phyloP scores from a whole-genome alignment of 163 green algal genomes.

The Volvox carteri region DNA sequence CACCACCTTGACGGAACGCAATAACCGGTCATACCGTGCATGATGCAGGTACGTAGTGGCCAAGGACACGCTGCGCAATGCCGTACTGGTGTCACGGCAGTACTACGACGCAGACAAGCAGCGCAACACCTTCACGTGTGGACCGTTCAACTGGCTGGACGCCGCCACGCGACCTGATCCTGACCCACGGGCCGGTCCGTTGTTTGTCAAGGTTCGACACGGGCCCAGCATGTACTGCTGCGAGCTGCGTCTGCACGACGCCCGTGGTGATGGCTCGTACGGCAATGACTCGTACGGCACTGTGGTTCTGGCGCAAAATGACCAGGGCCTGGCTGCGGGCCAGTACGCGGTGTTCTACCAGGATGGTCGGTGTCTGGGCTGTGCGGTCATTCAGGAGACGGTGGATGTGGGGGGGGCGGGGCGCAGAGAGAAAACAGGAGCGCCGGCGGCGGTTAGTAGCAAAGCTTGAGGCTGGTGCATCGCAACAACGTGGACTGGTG shows the following conservation, averaged over 20 bases:
- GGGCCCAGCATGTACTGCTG: slow-evolving; percentile 87
- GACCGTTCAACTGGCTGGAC: slow-evolving; percentile 85
- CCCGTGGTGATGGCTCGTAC: not conserved
- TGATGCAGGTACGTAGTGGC: slow-evolving; percentile 92
- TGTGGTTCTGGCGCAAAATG: slow-evolving; percentile 82
- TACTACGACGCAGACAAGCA: slow-evolving; percentile 82
- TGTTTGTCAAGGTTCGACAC: slow-evolving; percentile 89
- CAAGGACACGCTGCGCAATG: slow-evolving; percentile 90
- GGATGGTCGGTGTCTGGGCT: slow-evolving; percentile 85
- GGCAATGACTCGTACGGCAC: slow-evolving; percentile 40
- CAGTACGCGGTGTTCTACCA: slow-evolving; percentile 99
- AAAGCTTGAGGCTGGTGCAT: too few species aligned
- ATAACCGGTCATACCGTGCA: too few species aligned
- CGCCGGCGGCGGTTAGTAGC: too few species aligned
- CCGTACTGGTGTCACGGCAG: slow-evolving; percentile 88
- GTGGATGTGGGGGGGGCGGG: not conserved
- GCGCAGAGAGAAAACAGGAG: not conserved
- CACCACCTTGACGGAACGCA: too few species aligned
- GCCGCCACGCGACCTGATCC: not conserved
- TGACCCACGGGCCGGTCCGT: slow-evolving; percentile 12
- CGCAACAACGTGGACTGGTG: too few species aligned
- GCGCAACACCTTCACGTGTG: slow-evolving; percentile 77
- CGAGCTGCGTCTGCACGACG: slow-evolving; percentile 60
- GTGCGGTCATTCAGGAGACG: slow-evolving; percentile 47
- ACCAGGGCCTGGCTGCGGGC: slow-evolving; percentile 96